Evolutionary conservation across 116 monocot genomes (phyloP), one percentile per base, ranked within the genome.

Genomic region (Posidonia oceanica): DNA sequence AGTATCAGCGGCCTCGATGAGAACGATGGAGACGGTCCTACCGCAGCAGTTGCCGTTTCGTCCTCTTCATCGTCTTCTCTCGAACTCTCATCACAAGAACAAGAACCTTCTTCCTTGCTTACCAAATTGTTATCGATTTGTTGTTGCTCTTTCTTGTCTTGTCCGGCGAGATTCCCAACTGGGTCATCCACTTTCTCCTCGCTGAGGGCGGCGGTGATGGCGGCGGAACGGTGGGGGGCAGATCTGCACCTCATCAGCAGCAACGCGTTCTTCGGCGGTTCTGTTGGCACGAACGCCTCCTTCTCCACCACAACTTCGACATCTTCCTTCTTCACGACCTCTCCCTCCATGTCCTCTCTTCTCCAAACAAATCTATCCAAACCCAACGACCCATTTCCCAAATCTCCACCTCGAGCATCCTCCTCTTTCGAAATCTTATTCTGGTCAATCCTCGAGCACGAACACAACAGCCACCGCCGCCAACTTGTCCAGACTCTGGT

Each of bases 211-310:
- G 23, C 40, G 20, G 71, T 55, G 16, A 77, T 79, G 10, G 76
- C n/a, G 17, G 80, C 73, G 44, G 78, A 41, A n/a, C 84, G 74
- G 65, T 84, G 83, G 51, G 90, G 90, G 4, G 90, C 83, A 41
- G 90, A 83, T 74, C 86, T 80, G 73, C 90, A 90, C 36, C 90
- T 71, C 90, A 90, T 90, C 65, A 90, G 76, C 36, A 90, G 39
- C 7, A 90, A 72, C 3, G 86, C 90, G 80, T 90, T 90, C 75
- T 79, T 86, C 42, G 90, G 90, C 39, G 83, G 85, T 54, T 78
- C 67, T 4, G 75, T 7, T 4, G 58, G 70, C 11, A 77, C 74
- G 72, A 85, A 80, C 52, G 67, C 81, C 71, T 52, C 76, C 66
- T 69, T 74, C 71, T 84, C 55, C 42, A 67, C 66, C 13, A 58